Evolutionary conservation across 2,329 filamentous ascomycete genomes (phyloP).

Genomic region (Mycogone perniciosa): DNA sequence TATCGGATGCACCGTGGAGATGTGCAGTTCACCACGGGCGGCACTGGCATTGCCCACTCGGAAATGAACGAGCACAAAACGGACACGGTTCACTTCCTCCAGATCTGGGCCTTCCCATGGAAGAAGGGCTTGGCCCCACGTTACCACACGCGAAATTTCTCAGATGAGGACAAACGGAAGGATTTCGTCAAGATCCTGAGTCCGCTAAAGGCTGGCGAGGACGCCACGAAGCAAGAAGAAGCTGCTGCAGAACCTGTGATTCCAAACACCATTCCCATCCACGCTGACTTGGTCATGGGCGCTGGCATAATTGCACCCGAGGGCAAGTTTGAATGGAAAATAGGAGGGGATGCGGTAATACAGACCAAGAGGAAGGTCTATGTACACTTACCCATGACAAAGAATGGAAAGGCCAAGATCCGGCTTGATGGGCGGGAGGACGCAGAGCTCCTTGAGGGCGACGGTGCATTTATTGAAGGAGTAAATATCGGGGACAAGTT

Average conservation of each 20-base stretch:
- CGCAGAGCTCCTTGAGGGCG: slow-evolving; percentile 62
- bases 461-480: slow-evolving; percentile 68
- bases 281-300: slow-evolving; percentile 78
- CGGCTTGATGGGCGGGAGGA: slow-evolving; percentile 60
- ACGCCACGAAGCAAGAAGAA: slow-evolving; percentile 57
- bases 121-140: slow-evolving; percentile 62
- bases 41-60: slow-evolving; percentile 71
- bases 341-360: slow-evolving; percentile 54
- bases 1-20: slow-evolving; percentile 70
- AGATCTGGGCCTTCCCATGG: slow-evolving; percentile 84
- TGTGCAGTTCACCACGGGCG: slow-evolving; percentile 87
- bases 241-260: slow-evolving; percentile 55
- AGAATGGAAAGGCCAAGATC: slow-evolving; percentile 67
- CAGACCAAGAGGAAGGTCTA: slow-evolving; percentile 64
- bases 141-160: slow-evolving; percentile 70
- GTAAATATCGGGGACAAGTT: slow-evolving; percentile 60
- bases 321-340: slow-evolving; percentile 61
- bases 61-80: slow-evolving; percentile 71
- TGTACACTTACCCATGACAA: slow-evolving; percentile 75
- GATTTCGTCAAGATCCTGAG: slow-evolving; percentile 71
- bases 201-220: slow-evolving; percentile 59
- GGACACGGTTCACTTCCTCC: slow-evolving; percentile 74
- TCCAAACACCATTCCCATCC: slow-evolving; percentile 68
- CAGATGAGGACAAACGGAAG: slow-evolving; percentile 65
- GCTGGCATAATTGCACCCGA: slow-evolving; percentile 65